These are phyloP conservation scores for Metarhizium brunneum DNA, from an alignment of 2,329 filamentous ascomycete species.

Conservation along the genomic window DNA sequence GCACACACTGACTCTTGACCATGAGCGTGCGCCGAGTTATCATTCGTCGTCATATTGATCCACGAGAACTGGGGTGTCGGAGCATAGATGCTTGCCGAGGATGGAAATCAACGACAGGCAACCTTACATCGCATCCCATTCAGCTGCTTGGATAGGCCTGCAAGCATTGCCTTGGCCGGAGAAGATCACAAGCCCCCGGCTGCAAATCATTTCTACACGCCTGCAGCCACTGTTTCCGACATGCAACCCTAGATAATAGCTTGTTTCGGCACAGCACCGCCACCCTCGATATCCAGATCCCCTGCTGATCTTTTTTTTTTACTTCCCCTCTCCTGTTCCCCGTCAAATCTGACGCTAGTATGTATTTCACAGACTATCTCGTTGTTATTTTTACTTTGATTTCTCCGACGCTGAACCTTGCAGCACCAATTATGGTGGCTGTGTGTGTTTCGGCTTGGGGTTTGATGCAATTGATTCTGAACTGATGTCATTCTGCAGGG, in stretches of 20 bases:
- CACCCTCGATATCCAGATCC: background rate
- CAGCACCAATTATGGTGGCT: background rate
- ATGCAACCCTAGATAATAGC: background rate
- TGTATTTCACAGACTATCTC: background rate
- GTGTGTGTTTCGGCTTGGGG: background rate
- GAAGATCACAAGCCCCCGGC: background rate
- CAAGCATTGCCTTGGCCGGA: too few species aligned
- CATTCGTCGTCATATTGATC: too few species aligned
- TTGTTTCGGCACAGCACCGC: slow-evolving; percentile 1
- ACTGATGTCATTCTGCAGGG: background rate
- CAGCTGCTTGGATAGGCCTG: too few species aligned
- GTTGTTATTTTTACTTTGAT: background rate
- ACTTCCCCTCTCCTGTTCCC: background rate
- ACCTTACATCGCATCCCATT: too few species aligned
- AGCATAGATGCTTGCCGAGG: too few species aligned
- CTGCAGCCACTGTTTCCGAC: background rate
- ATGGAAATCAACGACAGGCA: too few species aligned
- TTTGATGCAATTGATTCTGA: background rate
- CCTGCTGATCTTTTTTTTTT: too few species aligned
- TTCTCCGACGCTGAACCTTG: background rate
- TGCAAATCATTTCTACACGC: background rate
- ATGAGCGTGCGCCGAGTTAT: too few species aligned
- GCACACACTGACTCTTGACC: too few species aligned
- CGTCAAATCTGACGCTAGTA: background rate
- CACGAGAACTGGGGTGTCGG: too few species aligned